phyloP scores from a whole-genome alignment of 331 rosid species.

The Rosa hybrid region DNA sequence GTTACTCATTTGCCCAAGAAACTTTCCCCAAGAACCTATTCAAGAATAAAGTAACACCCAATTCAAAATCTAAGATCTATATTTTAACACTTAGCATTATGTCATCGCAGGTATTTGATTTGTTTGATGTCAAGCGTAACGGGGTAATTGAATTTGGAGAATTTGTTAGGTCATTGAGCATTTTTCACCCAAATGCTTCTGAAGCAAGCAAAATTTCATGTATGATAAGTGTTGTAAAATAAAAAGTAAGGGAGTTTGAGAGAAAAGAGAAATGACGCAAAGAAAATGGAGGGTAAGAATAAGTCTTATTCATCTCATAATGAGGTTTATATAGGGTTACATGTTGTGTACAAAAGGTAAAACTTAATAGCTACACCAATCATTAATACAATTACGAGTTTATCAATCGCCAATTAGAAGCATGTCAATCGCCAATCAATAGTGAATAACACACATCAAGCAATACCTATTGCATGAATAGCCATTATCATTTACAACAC shows the following conservation, averaged over 20 bases:
- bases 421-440: no score
- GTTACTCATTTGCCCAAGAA: neutral
- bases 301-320: no score
- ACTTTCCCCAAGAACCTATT: neutral
- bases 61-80: neutral
- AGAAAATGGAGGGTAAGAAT: no score
- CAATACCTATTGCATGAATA: no score
- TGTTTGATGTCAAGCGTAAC: constrained; percentile 67
- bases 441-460: no score
- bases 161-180: constrained; percentile 63
- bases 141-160: constrained; percentile 74
- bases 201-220: constrained; percentile 60
- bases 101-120: constrained; percentile 59
- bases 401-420: no score
- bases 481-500: no score
- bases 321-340: no score
- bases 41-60: neutral
- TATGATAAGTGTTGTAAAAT: constrained; percentile 24
- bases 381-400: no score
- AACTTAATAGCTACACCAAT: no score
- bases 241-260: neutral
- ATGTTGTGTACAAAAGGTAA: no score
- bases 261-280: no score
- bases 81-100: neutral
- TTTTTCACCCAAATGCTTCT: constrained; percentile 72